Evolutionary conservation across 208 protist species (phyloP), one percentile per base, ranked within the genome.

Genomic region (Trypanosoma congolense): DNA sequence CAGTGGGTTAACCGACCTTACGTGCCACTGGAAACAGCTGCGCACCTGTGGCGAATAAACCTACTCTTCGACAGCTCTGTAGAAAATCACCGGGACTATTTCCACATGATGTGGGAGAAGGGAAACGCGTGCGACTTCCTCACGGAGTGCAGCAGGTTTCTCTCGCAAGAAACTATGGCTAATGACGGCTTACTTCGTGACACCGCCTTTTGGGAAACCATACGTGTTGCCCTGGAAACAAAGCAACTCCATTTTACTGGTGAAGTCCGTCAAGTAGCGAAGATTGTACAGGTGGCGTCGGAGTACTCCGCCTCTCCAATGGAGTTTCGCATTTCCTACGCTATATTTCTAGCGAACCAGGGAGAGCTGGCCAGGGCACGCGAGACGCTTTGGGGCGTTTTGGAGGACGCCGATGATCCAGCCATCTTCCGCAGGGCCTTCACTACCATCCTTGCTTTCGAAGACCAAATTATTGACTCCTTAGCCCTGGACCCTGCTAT

Each of bases 381-480:
- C 12, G 46, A 54, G 18, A 63, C 61, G 19, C 45, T 93, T 19
- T 68, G 65, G 6, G 45, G 47, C 5, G 42, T 89, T 40, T 50
- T 90, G 28, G 65, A 79, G 18, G 63, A 71, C 25, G 69, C 78
- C 3, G 69, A 77, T 4, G 74, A 88, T 53, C 40, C 73, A 10
- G 40, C 63, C 12, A 71, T 70, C 25, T 83, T 93, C 29, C 53
- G 56, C 8, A 51, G 36, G 5, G 56, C 74, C 2, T 93, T 87
- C 56, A 50, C 48, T 28, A 59, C 76, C 28, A 67, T 75, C 19
- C 65, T 89, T 6, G 71, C 82, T 43, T 61, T 88, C 50, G 86
- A 93, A 57, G 78, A 88, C 48, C 72, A 89, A 44, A 70, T 93
- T 3, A 53, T 87, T 9, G 80, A 90, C 28, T 79, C 80, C 9